Percentiles rank a stretch among this genome's conserved stretches.
These are phyloP conservation scores for Stylosanthes scabra DNA, from an alignment of 331 rosid species.

Conservation along the genomic window DNA sequence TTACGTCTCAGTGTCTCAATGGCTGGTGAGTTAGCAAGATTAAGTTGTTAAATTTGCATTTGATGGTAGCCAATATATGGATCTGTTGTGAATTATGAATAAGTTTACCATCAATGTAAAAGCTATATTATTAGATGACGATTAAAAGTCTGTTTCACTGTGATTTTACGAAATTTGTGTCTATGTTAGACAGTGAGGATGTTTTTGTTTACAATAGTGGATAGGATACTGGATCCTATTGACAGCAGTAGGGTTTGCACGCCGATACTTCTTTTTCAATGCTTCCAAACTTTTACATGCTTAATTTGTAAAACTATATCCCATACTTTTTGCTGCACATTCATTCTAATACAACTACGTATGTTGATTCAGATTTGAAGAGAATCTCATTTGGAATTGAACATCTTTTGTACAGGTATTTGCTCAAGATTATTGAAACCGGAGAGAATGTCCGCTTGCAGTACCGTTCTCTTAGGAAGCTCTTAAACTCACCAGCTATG, in stretches of 20 bases:
- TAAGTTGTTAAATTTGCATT: conserved; percentile 36
- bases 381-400: conserved; percentile 1
- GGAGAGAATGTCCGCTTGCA: conserved; percentile 96
- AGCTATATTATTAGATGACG: neutral
- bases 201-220: too few relatives aligned
- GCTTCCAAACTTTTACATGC: too few relatives aligned
- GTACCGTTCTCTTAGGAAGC: conserved; percentile 94
- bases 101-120: neutral
- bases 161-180: too few relatives aligned
- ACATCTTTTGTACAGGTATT: conserved; percentile 68
- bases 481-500: conserved; percentile 46
- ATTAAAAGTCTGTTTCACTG: conserved; percentile 1
- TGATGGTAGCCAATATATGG: neutral
- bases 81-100: conserved; percentile 25
- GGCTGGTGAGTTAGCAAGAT: conserved; percentile 82
- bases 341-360: conserved; percentile 14
- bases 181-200: too few relatives aligned
- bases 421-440: conserved; percentile 81
- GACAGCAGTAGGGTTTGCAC: too few relatives aligned
- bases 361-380: neutral
- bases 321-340: neutral
- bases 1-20: conserved; percentile 98
- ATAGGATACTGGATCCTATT: too few relatives aligned
- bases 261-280: too few relatives aligned
- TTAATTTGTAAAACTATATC: conserved; percentile 14